Base-by-base conservation (phyloP, 352 stramenopile genomes). In the Thalassiosira mediterranea region DNA sequence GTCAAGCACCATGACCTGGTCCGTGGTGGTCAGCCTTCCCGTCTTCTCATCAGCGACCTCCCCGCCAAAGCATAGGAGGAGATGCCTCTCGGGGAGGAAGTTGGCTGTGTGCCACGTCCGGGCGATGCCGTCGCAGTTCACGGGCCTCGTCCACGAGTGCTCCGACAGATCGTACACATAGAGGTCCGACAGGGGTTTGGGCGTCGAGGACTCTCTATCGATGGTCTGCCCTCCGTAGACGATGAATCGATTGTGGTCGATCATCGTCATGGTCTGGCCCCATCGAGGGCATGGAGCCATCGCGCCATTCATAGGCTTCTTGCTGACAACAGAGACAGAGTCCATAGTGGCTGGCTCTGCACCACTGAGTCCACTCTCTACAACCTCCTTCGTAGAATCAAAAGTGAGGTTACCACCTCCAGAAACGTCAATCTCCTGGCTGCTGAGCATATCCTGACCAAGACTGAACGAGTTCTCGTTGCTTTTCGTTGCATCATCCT, bases 21-120 rank as follows among this genome's bases (percentile, higher is more conserved):
- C 63, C 0, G 68, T 83, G 15, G 63, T 80, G 7, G 63, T 72
- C n/a, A 57, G 65, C 68, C 66, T 83, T 28, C 69, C 79, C 48
- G 59, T 90, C 68, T 61, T 74, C 74, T 67, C 69, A 78, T 72
- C 83, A 48, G 68, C 80, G 59, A 82, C 90, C 79, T 98, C 95
- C 13, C 95, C 95, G 32, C 95, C 95, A 83, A 97, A 98, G 7
- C 95, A 94, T 29, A 98, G 84, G 42, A 98, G 71, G 31, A 98
- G 78, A 65, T 97, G 85, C 66, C 96, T 95, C 7, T 88, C 82
- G 17, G 89, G 86, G 23, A 98, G 65, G 65, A 90, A 97, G n/a
- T 96, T 95, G 1, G 93, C 83, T 52, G 93, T 92, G 75, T 98
- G 95, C 94, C 94, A 98, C 25, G 92, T 93, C 13, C 94, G 90